phyloP scores from a whole-genome alignment of 768 basidiomycete species.

The Russula sp. region DNA sequence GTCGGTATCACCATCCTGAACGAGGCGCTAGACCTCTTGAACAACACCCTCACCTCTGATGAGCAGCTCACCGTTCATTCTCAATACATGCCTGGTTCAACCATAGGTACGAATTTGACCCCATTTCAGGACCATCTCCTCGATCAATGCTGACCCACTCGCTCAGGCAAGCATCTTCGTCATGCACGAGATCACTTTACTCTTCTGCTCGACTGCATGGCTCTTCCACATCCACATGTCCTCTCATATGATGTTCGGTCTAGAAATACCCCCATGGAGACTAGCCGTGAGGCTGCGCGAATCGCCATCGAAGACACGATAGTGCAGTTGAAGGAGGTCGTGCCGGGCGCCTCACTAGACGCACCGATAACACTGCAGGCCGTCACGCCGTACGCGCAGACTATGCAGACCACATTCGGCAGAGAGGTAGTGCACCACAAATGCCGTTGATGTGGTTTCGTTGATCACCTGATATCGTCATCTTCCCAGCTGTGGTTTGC shows the following conservation, averaged over 20 bases:
- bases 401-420: conserved; percentile 73
- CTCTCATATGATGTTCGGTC: conserved; percentile 70
- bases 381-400: conserved; percentile 70
- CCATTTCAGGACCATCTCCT: not conserved
- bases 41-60: conserved; percentile 56
- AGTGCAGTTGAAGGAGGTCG: conserved; percentile 45
- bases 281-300: conserved; percentile 50
- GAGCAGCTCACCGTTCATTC: conserved; percentile 63
- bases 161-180: conserved; percentile 72
- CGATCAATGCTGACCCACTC: not conserved
- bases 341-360: conserved; percentile 43
- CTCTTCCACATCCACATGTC: conserved; percentile 39
- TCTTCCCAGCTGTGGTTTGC: conserved; percentile 69
- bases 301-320: conserved; percentile 50
- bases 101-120: conserved; percentile 51
- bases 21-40: conserved; percentile 68
- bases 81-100: conserved; percentile 77
- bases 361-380: conserved; percentile 67
- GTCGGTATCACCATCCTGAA: conserved; percentile 61
- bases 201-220: conserved; percentile 51
- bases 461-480: not conserved
- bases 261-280: conserved; percentile 83
- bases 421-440: conserved; percentile 48
- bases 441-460: too few species aligned
- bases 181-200: conserved; percentile 81